Conservation (phyloP, 2,329 filamentous ascomycete genomes). For the Botrytis fragariae region DNA sequence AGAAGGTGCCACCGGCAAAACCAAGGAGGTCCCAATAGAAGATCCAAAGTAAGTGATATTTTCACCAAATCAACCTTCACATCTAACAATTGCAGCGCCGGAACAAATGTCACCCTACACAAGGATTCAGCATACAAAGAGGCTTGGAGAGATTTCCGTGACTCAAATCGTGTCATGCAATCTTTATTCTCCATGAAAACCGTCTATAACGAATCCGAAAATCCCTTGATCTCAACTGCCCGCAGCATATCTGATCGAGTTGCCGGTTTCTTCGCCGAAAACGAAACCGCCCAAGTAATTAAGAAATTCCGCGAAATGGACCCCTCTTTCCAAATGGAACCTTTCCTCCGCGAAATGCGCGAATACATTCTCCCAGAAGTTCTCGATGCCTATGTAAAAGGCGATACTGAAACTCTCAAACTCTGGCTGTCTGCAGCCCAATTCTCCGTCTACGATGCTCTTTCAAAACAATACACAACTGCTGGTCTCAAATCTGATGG, state of each 20-base stretch:
- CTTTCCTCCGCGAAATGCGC: constrained; percentile 90
- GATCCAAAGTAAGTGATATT: constrained; percentile 75
- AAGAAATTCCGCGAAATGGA: constrained; percentile 98
- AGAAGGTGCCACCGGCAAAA: constrained; percentile 45
- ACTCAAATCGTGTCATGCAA: constrained; percentile 85
- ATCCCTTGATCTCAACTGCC: constrained; percentile 84
- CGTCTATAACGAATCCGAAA: constrained; percentile 94
- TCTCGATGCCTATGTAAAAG: constrained; percentile 96
- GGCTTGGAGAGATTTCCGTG: constrained; percentile 94
- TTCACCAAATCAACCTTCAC: constrained; percentile 22
- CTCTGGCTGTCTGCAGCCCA: constrained; percentile 96
- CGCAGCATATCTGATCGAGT: constrained; percentile 91
- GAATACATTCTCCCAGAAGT: constrained; percentile 98
- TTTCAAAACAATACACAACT: constrained; percentile 93
- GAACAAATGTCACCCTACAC: constrained; percentile 90
- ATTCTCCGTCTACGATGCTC: constrained; percentile 93
- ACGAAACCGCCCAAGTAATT: constrained; percentile 95
- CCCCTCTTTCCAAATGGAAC: constrained; percentile 89
- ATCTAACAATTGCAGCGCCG: constrained; percentile 62
- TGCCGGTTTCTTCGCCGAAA: constrained; percentile 95
- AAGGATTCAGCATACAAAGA: constrained; percentile 98
- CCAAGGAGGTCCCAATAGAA: constrained; percentile 66
- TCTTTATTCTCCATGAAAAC: constrained; percentile 81
- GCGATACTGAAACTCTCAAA: constrained; percentile 84
- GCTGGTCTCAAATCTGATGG: constrained; percentile 93